Conservation (phyloP, 129 eudicot genomes). For the Tanacetum coccineum region DNA sequence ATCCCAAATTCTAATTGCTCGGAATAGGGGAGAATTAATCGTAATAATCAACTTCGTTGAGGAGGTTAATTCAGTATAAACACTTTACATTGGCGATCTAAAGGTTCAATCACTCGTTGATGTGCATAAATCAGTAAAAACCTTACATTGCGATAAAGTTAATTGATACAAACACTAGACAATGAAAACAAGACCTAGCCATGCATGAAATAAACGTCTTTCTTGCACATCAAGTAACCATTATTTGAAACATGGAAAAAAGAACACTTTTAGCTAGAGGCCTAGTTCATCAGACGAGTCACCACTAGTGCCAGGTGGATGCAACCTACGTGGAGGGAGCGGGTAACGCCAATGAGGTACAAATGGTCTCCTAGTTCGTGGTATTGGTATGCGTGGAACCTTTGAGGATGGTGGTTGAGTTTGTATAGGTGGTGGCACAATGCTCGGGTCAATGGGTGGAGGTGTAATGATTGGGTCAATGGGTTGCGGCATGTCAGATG, state of each 20-base stretch:
- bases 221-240: slow-evolving; percentile 15
- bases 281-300: neutral
- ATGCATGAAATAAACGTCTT: slow-evolving; percentile 15
- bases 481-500: neutral
- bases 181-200: slow-evolving; percentile 9
- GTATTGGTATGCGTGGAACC: neutral
- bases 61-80: too few species aligned
- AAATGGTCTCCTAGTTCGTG: slow-evolving; percentile 1
- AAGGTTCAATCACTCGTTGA: too few species aligned
- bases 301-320: slow-evolving; percentile 1
- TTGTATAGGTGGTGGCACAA: neutral
- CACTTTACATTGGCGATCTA: too few species aligned
- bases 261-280: neutral
- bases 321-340: neutral
- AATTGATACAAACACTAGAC: slow-evolving; percentile 1
- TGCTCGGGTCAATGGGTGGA: neutral
- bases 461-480: neutral
- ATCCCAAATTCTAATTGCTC: slow-evolving; percentile 4
- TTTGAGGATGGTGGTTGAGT: neutral
- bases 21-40: neutral
- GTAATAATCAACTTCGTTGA: too few species aligned
- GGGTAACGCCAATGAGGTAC: neutral
- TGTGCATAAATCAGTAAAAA: neutral
- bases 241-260: slow-evolving; percentile 8
- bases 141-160: slow-evolving; percentile 13